These are phyloP conservation scores for Gypsophila paniculata DNA, from an alignment of 179 eudicot genomes.

Conservation along the genomic window DNA sequence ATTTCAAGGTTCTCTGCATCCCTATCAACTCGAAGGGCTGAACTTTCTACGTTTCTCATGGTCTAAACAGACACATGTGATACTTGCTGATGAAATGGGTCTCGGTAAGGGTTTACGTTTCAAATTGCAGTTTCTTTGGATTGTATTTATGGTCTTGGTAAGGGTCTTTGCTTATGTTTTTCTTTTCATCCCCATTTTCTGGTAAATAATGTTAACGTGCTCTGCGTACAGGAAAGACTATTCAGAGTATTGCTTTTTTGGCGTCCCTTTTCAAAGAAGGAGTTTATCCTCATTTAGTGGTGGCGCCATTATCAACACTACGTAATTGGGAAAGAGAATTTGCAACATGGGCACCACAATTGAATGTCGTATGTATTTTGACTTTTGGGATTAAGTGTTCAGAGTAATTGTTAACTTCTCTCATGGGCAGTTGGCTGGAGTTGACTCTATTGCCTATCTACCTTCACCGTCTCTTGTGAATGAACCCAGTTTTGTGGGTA, in stretches of 20 bases:
- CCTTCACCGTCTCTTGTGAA: not conserved
- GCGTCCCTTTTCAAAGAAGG: slow-evolving; percentile 77
- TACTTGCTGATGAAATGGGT: slow-evolving; percentile 99
- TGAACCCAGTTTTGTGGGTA: not conserved
- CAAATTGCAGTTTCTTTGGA: not conserved
- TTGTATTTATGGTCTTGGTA: not conserved
- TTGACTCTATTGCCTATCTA: not conserved
- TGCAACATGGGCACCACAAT: slow-evolving; percentile 96
- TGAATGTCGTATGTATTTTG: slow-evolving; percentile 83
- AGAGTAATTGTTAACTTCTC: not conserved
- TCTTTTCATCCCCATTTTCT: not conserved
- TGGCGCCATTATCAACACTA: slow-evolving; percentile 93
- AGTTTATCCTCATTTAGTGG: slow-evolving; percentile 71
- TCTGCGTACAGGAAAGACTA: slow-evolving; percentile 77
- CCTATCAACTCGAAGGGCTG: slow-evolving; percentile 97
- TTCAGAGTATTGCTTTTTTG: slow-evolving; percentile 94
- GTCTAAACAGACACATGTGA: slow-evolving; percentile 95
- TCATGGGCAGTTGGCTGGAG: not conserved
- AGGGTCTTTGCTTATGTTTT: not conserved
- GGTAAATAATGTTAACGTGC: slow-evolving; percentile 4
- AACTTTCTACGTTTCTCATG: slow-evolving; percentile 93
- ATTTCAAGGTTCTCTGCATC: slow-evolving; percentile 78
- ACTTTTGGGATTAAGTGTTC: not conserved
- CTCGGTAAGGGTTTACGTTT: slow-evolving; percentile 53
- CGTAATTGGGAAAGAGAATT: slow-evolving; percentile 99